Base-by-base conservation (phyloP, 768 basidiomycete genomes). In the Asterophora lycoperdoides region DNA sequence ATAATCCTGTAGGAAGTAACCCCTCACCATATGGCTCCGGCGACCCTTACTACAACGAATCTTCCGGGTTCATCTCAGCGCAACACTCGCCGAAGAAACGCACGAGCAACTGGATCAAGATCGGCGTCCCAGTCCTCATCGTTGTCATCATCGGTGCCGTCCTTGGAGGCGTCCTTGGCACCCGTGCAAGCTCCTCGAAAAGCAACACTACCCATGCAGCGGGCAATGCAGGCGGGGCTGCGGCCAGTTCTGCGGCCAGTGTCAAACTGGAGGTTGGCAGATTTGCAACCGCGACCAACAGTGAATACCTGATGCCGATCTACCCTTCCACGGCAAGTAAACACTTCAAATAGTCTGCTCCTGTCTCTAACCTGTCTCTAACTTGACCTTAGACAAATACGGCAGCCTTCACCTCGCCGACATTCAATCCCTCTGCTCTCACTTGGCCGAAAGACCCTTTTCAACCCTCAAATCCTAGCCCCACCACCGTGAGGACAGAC, bases 321-420 rank as follows among this genome's bases (percentile, higher is more conserved):
- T 95, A 94, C 64, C 90, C 93, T 5, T 84, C 89, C 15, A 89
- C 89, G 5, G 93, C 94, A 53, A 71, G 90, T 79, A 33, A 46
- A 32, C 18, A 49, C 26, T 37, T 46, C 46, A 32, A 29, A 48
- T 29, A 37, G 17, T 14, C 26, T n/a, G n/a, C 20, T 17, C 9
- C 13, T 13, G 13, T 32, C 39, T 48, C 15, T 19, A 18, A 34
- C 32, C 40, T 26, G 15, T 26, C 45, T 36, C 9, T 37, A 10
- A 13, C 29, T 6, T 30, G 48, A 40, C 14, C n/a, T n/a, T 56
- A 92, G 87, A 92, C 89, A 35, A 85, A 90, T 60, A 68, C 80
- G 9, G 87, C 84, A 26, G 80, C 76, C 8, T 92, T 82, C 64
- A 77, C 79, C 14, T 60, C 69, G 0, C 89, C 92, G 11, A 88